Percentiles rank a stretch among this genome's conserved stretches.
Conservation (phyloP, 2,329 filamentous ascomycete species). For the Sporothrix mexicana region DNA sequence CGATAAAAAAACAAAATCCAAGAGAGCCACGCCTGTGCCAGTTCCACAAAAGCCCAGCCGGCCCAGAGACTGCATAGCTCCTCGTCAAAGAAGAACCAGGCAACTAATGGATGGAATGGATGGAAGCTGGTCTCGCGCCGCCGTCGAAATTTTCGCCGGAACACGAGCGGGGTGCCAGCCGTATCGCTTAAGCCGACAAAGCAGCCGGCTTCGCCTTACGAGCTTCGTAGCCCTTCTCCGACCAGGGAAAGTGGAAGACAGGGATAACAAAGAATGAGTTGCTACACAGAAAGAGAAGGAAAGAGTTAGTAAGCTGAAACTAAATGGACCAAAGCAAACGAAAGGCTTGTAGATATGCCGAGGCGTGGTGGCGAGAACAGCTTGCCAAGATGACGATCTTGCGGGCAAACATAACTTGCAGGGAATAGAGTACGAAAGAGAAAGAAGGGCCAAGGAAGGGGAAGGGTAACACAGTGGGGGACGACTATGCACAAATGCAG, state of each 20-base stretch:
- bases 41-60: no score
- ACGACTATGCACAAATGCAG: background rate
- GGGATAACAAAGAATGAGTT: conserved; percentile 90
- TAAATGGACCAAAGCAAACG: background rate
- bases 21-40: background rate
- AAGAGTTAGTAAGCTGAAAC: background rate
- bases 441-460: background rate
- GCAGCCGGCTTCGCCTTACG: conserved; percentile 59
- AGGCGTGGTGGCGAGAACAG: background rate
- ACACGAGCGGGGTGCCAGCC: background rate
- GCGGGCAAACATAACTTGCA: background rate
- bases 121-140: background rate
- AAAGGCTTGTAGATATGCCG: background rate
- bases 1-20: no score
- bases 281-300: conserved; percentile 52
- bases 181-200: conserved; percentile 41
- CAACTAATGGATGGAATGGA: no score
- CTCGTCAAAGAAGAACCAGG: no score
- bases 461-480: no score
- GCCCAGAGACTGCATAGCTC: no score
- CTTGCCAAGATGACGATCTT: background rate
- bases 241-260: conserved; percentile 95
- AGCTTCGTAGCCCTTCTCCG: conserved; percentile 70
- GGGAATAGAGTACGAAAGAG: background rate
- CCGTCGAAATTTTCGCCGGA: background rate